A percentile compares a stretch with the other conserved stretches of the same genome.
These are phyloP conservation scores for Leucocoprinus leucothites DNA, from an alignment of 768 basidiomycete species.

Conservation along the genomic window DNA sequence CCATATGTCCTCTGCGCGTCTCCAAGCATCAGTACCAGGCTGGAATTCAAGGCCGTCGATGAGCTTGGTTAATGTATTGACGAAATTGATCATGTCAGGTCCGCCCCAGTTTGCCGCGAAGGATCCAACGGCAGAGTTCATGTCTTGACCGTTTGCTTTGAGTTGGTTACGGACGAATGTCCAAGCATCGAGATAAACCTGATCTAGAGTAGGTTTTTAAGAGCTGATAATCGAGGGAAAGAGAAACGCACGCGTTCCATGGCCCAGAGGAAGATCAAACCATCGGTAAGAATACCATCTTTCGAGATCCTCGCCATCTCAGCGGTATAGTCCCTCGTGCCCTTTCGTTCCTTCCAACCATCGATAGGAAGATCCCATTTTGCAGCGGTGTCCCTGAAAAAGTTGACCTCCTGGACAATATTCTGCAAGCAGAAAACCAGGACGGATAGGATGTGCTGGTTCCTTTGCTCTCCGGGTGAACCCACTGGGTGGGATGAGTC, in stretches of 20 bases:
- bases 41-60: slow-evolving; percentile 41
- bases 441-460: slow-evolving; percentile 40
- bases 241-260: slow-evolving; percentile 63
- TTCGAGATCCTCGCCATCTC: slow-evolving; percentile 59
- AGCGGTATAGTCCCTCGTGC: slow-evolving; percentile 68
- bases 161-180: slow-evolving; percentile 34
- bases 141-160: slow-evolving; percentile 3
- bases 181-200: slow-evolving; percentile 78
- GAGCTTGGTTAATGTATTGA: slow-evolving; percentile 43
- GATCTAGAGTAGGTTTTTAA: background rate
- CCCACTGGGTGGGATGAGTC: slow-evolving; percentile 26
- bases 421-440: slow-evolving; percentile 55
- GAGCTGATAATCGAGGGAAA: background rate
- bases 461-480: slow-evolving; percentile 31
- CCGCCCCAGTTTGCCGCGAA: slow-evolving; percentile 65
- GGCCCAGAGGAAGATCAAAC: slow-evolving; percentile 71
- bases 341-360: slow-evolving; percentile 51
- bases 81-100: slow-evolving; percentile 50
- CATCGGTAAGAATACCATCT: slow-evolving; percentile 50
- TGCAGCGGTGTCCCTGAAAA: slow-evolving; percentile 54
- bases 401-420: slow-evolving; percentile 51
- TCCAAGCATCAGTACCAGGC: slow-evolving; percentile 32
- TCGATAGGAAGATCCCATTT: slow-evolving; percentile 43
- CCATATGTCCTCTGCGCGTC: slow-evolving; percentile 51
- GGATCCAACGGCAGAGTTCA: slow-evolving; percentile 32